Evolutionary conservation across 2,329 filamentous ascomycete species (phyloP), one percentile per base, ranked within the genome.

Genomic region (Fusarium napiforme): DNA sequence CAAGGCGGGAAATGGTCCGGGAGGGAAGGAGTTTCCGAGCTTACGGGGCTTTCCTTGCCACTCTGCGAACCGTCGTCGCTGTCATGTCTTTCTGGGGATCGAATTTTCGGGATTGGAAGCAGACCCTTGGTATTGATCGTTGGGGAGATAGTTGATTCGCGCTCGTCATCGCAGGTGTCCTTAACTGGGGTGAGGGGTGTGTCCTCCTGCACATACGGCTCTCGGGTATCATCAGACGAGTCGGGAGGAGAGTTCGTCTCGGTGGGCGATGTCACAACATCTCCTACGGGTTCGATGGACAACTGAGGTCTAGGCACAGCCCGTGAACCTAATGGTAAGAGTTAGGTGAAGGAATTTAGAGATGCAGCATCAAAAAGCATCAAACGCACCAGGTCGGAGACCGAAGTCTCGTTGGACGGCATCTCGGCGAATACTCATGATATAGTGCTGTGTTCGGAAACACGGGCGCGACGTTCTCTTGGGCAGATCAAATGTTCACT

Each of bases 1-100:
- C 57, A 69, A 16, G 72, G 58, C 39, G 72, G 72, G n/a, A 69
- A 74, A 43, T 71, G 23, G 9, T 32, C 23, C 16, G 72, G 56
- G 26, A 74, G 59, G n/a, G 46, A 19, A 12, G 40, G 39, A 18
- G 32, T 56, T n/a, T 37, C 34, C 39, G 10, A 46, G 23, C 42
- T 36, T 49, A 12, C n/a, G 8, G 55, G 40, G 30, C 40, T 36
- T 23, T 23, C 46, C 15, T 70, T 45, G 21, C 46, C 43, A 26
- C 37, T 50, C 15, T 56, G 60, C 32, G 60, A 62, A 23, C 66
- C 69, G 7, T 69, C 65, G 7, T 72, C 28, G n/a, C 71, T 73
- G 9, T n/a, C 30, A 16, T 59, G 50, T 45, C 58, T 52, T 34
- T 62, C 65, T n/a, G n/a, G 6, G 9, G 66, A 8, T 12, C 15